Conservation (phyloP, 2,329 filamentous ascomycete species). For the Botryotinia narcissicola region DNA sequence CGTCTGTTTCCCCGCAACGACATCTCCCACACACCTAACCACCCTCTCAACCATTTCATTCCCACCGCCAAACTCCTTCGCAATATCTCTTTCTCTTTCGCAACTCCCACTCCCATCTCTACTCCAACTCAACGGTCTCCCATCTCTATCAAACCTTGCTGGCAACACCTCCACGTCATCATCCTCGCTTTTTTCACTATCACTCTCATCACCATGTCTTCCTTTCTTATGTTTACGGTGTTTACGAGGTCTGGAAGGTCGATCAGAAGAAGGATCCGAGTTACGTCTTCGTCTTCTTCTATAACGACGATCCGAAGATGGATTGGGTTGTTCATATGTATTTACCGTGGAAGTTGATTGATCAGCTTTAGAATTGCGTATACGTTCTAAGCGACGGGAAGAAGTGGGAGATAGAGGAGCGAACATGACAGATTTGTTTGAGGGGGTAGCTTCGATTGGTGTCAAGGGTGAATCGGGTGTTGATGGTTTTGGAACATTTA, state of each 20-base stretch:
- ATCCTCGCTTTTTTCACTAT: constrained; percentile 21
- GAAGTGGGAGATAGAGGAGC: constrained; percentile 37
- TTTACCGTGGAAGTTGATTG: constrained; percentile 13
- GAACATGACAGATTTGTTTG: constrained; percentile 37
- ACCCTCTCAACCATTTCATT: constrained; percentile 37
- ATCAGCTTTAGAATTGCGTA: constrained; percentile 13
- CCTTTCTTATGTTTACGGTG: constrained; percentile 27
- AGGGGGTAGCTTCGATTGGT: constrained; percentile 4
- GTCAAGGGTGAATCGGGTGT: background rate
- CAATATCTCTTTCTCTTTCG: background rate
- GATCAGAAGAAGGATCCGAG: constrained; percentile 36
- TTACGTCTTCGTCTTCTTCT: constrained; percentile 28
- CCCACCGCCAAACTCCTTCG: constrained; percentile 18
- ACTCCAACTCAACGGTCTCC: constrained; percentile 22
- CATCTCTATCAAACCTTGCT: constrained; percentile 35
- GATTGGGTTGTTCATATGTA: constrained; percentile 17
- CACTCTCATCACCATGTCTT: constrained; percentile 23
- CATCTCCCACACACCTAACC: constrained; percentile 31
- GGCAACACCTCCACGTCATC: constrained; percentile 34
- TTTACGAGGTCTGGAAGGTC: constrained; percentile 28
- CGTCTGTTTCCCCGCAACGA: constrained; percentile 34
- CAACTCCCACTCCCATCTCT: background rate
- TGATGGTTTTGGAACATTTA: constrained; percentile 1
- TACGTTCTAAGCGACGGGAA: constrained; percentile 24
- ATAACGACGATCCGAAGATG: constrained; percentile 20